phyloP scores from a whole-genome alignment of 2,329 filamentous ascomycete genomes.

The Ustilaginoidea virens region DNA sequence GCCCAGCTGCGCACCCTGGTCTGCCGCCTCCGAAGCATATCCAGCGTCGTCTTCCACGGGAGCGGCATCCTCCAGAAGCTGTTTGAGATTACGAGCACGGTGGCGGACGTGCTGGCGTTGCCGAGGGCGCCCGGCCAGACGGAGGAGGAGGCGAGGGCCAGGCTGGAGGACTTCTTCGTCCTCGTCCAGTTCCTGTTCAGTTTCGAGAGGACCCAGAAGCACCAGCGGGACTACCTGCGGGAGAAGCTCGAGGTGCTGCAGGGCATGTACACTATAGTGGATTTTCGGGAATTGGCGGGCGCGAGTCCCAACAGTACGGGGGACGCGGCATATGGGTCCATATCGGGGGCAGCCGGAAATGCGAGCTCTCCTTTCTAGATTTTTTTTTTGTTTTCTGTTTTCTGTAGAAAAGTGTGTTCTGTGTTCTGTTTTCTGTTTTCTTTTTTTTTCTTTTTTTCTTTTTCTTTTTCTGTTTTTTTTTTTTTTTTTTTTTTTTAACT shows the following conservation, averaged over 20 bases:
- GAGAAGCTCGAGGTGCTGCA: constrained; percentile 22
- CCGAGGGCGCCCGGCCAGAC: constrained; percentile 22
- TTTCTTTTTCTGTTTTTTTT: background rate
- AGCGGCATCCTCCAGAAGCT: constrained; percentile 41
- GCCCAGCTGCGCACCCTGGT: constrained; percentile 22
- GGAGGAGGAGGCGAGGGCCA: constrained; percentile 27
- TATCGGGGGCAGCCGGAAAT: constrained; percentile 2
- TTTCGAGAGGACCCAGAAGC: constrained; percentile 29
- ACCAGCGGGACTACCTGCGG: constrained; percentile 25
- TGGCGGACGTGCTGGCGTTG: constrained; percentile 40
- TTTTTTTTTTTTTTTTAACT: background rate
- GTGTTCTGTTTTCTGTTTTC: background rate
- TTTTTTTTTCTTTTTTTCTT: background rate
- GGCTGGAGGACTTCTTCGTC: constrained; percentile 38
- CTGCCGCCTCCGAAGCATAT: constrained; percentile 17
- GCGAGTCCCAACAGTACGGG: constrained; percentile 8
- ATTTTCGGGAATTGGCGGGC: constrained; percentile 12
- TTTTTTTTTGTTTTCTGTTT: background rate
- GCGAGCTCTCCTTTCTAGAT: background rate
- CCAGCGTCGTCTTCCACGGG: constrained; percentile 37
- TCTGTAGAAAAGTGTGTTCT: background rate
- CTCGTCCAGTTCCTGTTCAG: constrained; percentile 33
- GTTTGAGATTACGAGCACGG: constrained; percentile 44
- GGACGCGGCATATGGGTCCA: constrained; percentile 2
- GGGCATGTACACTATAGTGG: constrained; percentile 14